These are phyloP conservation scores for Diaporthe citrichinensis DNA, from an alignment of 2,329 filamentous ascomycete species.

Conservation along the genomic window DNA sequence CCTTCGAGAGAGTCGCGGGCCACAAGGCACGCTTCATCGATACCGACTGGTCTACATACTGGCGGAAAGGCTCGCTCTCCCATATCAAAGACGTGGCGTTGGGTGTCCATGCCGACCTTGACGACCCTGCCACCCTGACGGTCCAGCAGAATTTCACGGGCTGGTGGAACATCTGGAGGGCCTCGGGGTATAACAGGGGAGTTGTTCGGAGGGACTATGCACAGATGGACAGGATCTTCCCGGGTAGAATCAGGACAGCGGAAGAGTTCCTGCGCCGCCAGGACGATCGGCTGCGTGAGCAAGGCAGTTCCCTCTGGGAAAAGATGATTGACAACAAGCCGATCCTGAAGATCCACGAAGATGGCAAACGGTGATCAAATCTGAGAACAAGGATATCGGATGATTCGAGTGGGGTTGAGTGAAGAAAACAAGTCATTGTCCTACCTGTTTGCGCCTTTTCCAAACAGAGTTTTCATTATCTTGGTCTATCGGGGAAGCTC, in stretches of 20 bases:
- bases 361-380: neutral
- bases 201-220: slow-evolving; percentile 37
- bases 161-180: slow-evolving; percentile 40
- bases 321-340: slow-evolving; percentile 26
- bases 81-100: neutral
- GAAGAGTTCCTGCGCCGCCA: slow-evolving; percentile 31
- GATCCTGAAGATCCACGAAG: slow-evolving; percentile 21
- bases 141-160: slow-evolving; percentile 48
- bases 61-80: neutral
- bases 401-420: no score
- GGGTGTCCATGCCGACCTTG: slow-evolving; percentile 13
- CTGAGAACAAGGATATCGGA: no score
- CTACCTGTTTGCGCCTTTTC: neutral
- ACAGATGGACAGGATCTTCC: slow-evolving; percentile 35
- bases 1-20: slow-evolving; percentile 51
- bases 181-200: slow-evolving; percentile 20
- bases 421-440: neutral
- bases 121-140: slow-evolving; percentile 37
- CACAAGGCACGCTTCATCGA: slow-evolving; percentile 48
- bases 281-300: slow-evolving; percentile 3
- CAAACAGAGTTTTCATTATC: neutral
- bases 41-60: slow-evolving; percentile 36
- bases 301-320: slow-evolving; percentile 24
- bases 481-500: neutral
- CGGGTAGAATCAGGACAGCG: slow-evolving; percentile 11